Conservation (phyloP, 495 filamentous ascomycete genomes). For the Aspergillus carlsbadensis region DNA sequence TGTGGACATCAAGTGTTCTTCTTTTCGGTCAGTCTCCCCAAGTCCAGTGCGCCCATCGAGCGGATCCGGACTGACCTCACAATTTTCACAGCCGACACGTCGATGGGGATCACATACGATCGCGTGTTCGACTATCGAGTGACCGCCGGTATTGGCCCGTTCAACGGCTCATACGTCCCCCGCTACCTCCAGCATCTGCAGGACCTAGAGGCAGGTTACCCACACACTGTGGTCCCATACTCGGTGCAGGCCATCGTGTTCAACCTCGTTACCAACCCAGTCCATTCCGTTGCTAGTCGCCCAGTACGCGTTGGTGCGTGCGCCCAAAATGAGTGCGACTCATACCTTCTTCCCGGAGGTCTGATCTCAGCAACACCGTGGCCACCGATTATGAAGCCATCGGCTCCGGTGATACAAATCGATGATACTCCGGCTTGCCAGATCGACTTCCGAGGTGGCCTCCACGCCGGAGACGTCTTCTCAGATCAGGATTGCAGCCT, state of each 20-base stretch:
- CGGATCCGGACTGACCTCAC: too few species aligned
- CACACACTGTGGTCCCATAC: neutral
- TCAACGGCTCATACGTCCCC: neutral
- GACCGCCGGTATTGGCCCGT: neutral
- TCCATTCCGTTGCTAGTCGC: neutral
- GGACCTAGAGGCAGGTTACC: neutral
- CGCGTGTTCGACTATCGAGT: conserved; percentile 13
- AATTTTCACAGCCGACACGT: too few species aligned
- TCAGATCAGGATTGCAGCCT: too few species aligned
- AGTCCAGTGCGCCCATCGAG: too few species aligned
- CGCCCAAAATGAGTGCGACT: neutral
- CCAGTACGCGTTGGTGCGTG: neutral
- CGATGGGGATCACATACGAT: too few species aligned
- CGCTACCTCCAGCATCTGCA: neutral
- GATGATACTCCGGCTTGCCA: too few species aligned
- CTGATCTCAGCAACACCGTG: neutral
- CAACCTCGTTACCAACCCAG: neutral
- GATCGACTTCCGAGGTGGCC: too few species aligned
- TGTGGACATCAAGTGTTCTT: too few species aligned
- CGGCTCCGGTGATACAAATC: neutral
- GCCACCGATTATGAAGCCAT: neutral
- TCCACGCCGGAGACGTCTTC: too few species aligned
- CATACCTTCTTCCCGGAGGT: neutral
- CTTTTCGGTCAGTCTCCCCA: too few species aligned
- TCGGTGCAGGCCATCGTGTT: neutral